A percentile compares a stretch with the other conserved stretches of the same genome.
Conservation (phyloP, 225 moss, liverwort and hornwort species). For the Marchantia polymorpha region DNA sequence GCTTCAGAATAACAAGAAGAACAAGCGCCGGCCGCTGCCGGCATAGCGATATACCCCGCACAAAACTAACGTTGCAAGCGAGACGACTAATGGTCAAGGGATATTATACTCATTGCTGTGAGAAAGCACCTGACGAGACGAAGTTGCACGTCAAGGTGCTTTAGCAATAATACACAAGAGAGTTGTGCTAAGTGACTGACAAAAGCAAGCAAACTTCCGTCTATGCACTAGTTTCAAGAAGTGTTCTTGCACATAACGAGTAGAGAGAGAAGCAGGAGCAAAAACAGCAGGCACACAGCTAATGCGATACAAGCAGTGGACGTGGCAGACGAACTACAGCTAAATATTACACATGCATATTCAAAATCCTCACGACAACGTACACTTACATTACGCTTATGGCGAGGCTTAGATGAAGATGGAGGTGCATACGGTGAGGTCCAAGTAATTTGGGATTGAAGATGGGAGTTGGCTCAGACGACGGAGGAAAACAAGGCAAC, state of each 20-base stretch:
- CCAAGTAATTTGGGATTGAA: slow-evolving; percentile 1
- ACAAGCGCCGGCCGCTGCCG: too few relatives aligned
- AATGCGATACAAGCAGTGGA: neutral
- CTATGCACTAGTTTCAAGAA: neutral
- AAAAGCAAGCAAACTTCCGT: neutral
- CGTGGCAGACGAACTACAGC: neutral
- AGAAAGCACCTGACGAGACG: too few relatives aligned
- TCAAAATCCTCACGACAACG: neutral
- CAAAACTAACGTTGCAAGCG: too few relatives aligned
- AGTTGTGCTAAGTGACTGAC: neutral
- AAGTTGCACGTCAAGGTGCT: too few relatives aligned
- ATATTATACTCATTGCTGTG: too few relatives aligned
- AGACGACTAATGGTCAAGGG: too few relatives aligned
- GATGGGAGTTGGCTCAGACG: slow-evolving; percentile 2
- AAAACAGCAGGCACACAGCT: too few relatives aligned
- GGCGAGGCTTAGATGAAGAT: slow-evolving; percentile 8
- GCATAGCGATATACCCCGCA: too few relatives aligned
- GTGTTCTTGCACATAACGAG: neutral
- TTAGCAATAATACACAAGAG: too few relatives aligned
- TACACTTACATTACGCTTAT: slow-evolving; percentile 2
- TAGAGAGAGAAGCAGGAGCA: neutral
- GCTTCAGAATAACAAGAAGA: neutral
- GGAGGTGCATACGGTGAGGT: neutral
- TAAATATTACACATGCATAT: neutral
- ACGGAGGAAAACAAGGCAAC: neutral